These are phyloP conservation scores for Hypholoma sublateritium DNA, from an alignment of 768 basidiomycete genomes.

Conservation along the genomic window DNA sequence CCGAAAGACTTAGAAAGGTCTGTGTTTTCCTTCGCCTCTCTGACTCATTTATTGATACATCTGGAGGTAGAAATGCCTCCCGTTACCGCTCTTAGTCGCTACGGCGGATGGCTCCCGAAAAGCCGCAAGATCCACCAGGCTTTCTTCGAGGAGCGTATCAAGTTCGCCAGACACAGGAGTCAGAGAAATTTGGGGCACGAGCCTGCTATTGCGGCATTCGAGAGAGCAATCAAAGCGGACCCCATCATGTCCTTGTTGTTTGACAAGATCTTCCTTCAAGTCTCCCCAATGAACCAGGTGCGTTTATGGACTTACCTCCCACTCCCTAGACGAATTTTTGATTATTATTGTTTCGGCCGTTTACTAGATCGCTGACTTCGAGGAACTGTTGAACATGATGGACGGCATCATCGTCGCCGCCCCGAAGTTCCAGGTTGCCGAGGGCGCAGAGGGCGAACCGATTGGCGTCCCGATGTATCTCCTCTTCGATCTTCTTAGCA, in stretches of 20 bases:
- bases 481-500: constrained; percentile 41
- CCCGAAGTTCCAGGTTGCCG: constrained; percentile 28
- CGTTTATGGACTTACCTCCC: background rate
- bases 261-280: constrained; percentile 2
- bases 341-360: background rate
- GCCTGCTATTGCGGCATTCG: constrained; percentile 3
- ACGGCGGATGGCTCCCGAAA: constrained; percentile 5
- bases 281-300: background rate
- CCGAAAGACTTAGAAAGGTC: no score
- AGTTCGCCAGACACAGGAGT: background rate
- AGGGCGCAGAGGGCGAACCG: constrained; percentile 30
- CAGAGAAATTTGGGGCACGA: background rate
- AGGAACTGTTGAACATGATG: constrained; percentile 38
- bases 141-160: background rate
- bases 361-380: constrained; percentile 38
- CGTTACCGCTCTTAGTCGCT: constrained; percentile 1
- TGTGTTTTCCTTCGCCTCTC: no score
- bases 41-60: no score
- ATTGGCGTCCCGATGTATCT: constrained; percentile 50
- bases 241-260: background rate
- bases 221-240: background rate
- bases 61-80: background rate
- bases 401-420: constrained; percentile 43
- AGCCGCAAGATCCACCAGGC: background rate
- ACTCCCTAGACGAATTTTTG: background rate